Percentiles rank a stretch among this genome's conserved stretches.
phyloP scores from a whole-genome alignment of 163 green algal species.

The Smithsoniella earleae region DNA sequence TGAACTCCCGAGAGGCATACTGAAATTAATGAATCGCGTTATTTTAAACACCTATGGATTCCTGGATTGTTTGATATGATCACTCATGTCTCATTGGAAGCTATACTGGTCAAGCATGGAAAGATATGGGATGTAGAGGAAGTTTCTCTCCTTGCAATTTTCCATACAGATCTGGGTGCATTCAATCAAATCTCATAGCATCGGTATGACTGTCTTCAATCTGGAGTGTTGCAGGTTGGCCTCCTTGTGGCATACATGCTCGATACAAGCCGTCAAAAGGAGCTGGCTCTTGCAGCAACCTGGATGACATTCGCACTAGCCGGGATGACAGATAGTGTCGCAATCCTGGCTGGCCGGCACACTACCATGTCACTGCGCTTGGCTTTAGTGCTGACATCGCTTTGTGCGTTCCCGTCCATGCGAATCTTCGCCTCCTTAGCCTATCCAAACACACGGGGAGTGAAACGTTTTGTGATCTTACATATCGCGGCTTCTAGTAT shows the following conservation, averaged over 20 bases:
- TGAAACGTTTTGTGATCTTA: background rate
- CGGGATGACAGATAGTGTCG: constrained; percentile 13
- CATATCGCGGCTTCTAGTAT: background rate
- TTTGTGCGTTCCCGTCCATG: background rate
- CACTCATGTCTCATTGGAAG: background rate
- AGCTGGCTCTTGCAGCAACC: constrained; percentile 15
- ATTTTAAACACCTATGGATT: too few species aligned
- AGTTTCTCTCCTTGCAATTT: too few species aligned
- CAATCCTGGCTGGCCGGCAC: constrained; percentile 9
- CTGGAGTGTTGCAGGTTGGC: constrained; percentile 15
- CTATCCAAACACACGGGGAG: background rate
- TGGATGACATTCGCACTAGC: background rate
- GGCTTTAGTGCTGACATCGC: constrained; percentile 9
- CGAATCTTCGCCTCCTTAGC: background rate
- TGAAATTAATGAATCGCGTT: too few species aligned
- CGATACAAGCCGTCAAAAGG: constrained; percentile 28
- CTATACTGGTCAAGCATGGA: background rate
- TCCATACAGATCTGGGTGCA: too few species aligned
- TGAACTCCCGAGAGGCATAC: too few species aligned
- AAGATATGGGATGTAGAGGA: too few species aligned
- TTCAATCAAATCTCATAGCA: too few species aligned
- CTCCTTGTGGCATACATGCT: constrained; percentile 24
- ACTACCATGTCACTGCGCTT: background rate
- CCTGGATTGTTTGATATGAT: background rate
- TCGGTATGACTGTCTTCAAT: background rate